Base-by-base conservation (phyloP, 768 basidiomycete species). In the Mycena maculata region DNA sequence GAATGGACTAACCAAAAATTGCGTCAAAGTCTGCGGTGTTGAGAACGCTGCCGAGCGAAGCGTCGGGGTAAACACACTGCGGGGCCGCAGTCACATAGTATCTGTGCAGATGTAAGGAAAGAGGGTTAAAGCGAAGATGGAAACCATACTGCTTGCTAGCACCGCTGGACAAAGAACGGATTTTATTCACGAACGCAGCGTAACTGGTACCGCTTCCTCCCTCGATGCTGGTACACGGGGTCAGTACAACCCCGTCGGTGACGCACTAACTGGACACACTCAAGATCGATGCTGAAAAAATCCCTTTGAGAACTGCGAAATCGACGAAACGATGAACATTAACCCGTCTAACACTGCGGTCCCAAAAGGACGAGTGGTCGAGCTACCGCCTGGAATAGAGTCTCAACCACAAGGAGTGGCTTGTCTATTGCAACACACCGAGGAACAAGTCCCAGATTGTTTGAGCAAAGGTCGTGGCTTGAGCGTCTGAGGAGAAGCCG, bases 361-460 rank as follows among this genome's bases (percentile, higher is more conserved):
- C 27, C 92, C 92, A 71, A 93, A 93, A 0, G 92, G 92, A 64
- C 92, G 84, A 18, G 86, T 90, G 28, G 82, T 80, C 16, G 83
- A 84, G 44, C 70, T 77, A 18, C 82, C 83, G 22, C 53, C 63
- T 62, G 23, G 42, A 20, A 30, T n/a, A n/a, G 30, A 28, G 22
- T 58, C 31, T 42, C 3, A 44, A 36, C 16, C 25, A 12, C 15
- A 23, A 2, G 22, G 8, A 7, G 27, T 30, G n/a, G 33, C 38
- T 22, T 4, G 10, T 3, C 27, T 9, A 28, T 42, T 28, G 10
- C 9, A n/a, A 45, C 65, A 38, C 39, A 67, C 91, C 92, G 30
- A 93, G 79, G 76, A 92, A 92, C 53, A 90, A 65, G 73, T 91
- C 81, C 92, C 92, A 93, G 56, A 93, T 87, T 0, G 87, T 88